Conservation (phyloP, 2,329 filamentous ascomycete species). For the Cytospora piceicola region DNA sequence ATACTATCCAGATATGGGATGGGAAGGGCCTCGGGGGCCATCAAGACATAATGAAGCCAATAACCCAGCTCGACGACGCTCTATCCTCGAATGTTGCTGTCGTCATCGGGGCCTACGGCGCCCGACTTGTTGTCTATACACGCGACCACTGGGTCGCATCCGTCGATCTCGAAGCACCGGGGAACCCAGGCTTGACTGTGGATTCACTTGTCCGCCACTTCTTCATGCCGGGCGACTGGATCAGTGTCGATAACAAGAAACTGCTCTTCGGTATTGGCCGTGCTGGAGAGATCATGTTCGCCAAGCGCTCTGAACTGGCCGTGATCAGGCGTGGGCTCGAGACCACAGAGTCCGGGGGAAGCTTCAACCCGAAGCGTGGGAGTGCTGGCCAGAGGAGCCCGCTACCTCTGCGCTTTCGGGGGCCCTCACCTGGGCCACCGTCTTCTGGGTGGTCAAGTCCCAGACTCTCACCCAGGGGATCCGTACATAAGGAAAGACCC, state of each 20-base stretch:
- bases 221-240: conserved; percentile 35
- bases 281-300: conserved; percentile 31
- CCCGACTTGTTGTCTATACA: conserved; percentile 35
- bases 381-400: not conserved
- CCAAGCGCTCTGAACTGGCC: conserved; percentile 29
- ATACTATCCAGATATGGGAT: conserved; percentile 22
- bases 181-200: not conserved
- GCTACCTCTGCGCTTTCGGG: conserved; percentile 1
- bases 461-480: too few relatives aligned
- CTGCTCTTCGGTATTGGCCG: conserved; percentile 26
- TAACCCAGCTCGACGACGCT: conserved; percentile 3
- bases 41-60: not conserved
- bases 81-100: conserved; percentile 60
- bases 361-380: conserved; percentile 27
- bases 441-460: not conserved
- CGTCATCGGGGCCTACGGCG: conserved; percentile 72
- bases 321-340: conserved; percentile 33
- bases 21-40: conserved; percentile 7
- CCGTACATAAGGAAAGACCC: too few relatives aligned
- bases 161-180: conserved; percentile 9
- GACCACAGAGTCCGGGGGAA: conserved; percentile 28
- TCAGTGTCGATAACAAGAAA: conserved; percentile 20
- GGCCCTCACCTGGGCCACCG: not conserved
- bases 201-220: conserved; percentile 29
- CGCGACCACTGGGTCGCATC: conserved; percentile 24